Base-by-base conservation (phyloP, 2,329 filamentous ascomycete species). In the Exophiala oligosperma region DNA sequence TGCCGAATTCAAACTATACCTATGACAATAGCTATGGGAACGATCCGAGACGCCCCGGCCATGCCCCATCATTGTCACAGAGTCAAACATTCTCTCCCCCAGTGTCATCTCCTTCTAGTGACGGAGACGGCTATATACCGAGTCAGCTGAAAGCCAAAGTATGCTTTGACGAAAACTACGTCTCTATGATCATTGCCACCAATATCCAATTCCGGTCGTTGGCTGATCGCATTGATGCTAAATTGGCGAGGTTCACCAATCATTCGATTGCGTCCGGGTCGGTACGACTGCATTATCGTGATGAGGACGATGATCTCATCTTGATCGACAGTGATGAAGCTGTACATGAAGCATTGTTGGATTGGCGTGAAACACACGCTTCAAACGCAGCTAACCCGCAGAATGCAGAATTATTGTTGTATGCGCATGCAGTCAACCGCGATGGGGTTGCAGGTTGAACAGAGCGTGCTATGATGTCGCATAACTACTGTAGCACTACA, bases 81-180 rank as follows among this genome's bases (percentile, higher is more conserved):
- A 56, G 67, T 70, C 40, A 73, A 72, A 59, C 76, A 72, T 65
- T 71, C 68, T 52, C 73, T 68, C 54, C 57, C 61, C 56, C 70
- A 8, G 40, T 61, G 8, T 49, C 59, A 47, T 48, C 58, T 44
- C 51, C 68, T 35, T 57, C 58, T 37, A 55, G 48, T 38, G 58
- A 63, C 26, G 49, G 72, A 68, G 60, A 82, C 70, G 66, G 77
- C 73, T 77, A 67, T 56, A 80, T 81, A 70, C 81, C 72, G 70
- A 92, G 90, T 6, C 94, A 97, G 70, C 82, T 99, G 52, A 97
- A 97, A 76, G 92, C 97, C 51, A 96, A 95, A 72, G 92, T 99
- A 57, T 93, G 93, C 70, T 95, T 91, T 70, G 91, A 94, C 47
- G 89, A 89, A 48, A 94, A 92, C 70, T 95, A 95, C 66, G 89